These are phyloP conservation scores for Penicillium macrosclerotiorum DNA, from an alignment of 495 filamentous ascomycete species.

Conservation along the genomic window DNA sequence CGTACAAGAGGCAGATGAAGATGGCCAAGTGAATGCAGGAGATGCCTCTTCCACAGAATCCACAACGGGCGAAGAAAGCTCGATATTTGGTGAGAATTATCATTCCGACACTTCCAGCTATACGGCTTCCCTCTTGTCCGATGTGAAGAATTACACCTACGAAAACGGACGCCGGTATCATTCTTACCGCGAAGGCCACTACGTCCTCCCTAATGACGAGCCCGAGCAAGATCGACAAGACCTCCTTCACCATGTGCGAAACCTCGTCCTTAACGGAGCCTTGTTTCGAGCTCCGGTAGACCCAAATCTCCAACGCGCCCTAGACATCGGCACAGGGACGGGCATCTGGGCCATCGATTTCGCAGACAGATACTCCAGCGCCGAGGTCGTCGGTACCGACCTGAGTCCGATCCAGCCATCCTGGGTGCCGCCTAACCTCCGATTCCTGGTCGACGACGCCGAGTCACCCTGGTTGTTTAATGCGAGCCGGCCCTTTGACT, in stretches of 20 bases:
- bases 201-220: conserved; percentile 53
- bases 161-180: conserved; percentile 71
- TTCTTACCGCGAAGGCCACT: conserved; percentile 60
- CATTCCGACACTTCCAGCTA: conserved; percentile 23
- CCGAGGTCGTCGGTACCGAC: conserved; percentile 43
- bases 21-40: background rate
- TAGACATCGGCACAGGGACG: conserved; percentile 68
- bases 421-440: conserved; percentile 47
- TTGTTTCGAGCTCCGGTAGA: conserved; percentile 60
- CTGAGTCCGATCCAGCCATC: conserved; percentile 34
- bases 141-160: conserved; percentile 24
- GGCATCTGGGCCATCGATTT: conserved; percentile 64
- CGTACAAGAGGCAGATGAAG: background rate
- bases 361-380: conserved; percentile 53
- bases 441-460: conserved; percentile 49
- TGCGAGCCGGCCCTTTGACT: conserved; percentile 42
- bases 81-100: conserved; percentile 25
- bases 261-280: conserved; percentile 53
- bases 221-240: conserved; percentile 43
- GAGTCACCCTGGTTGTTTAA: conserved; percentile 50
- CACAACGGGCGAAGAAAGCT: conserved; percentile 9
- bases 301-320: conserved; percentile 53
- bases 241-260: conserved; percentile 49
- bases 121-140: conserved; percentile 25
- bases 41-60: conserved; percentile 12